Evolutionary conservation across 208 protist species (phyloP).

Genomic region (Endotrypanum monterogeii): DNA sequence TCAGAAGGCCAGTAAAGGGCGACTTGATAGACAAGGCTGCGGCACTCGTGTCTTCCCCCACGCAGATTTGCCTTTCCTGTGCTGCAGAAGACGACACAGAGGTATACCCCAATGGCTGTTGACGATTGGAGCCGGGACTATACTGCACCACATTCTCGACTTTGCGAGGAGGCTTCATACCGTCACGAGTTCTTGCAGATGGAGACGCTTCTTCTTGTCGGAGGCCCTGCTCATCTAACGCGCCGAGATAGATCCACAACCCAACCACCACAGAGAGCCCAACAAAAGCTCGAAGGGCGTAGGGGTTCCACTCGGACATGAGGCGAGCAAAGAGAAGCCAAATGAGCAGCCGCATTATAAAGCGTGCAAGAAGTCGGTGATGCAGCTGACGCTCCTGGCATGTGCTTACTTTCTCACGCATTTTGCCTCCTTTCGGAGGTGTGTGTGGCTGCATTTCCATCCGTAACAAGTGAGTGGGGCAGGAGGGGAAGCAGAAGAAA

Average conservation of each 20-base stretch:
- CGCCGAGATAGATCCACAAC: not conserved
- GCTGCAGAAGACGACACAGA: not conserved
- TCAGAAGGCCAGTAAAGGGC: not conserved
- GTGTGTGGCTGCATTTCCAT: not conserved
- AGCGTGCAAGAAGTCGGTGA: conserved; percentile 5
- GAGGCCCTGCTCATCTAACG: not conserved
- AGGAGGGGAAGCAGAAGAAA: not conserved
- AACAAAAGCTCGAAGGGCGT: conserved; percentile 39
- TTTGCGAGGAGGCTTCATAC: not conserved
- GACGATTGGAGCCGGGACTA: not conserved
- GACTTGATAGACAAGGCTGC: not conserved
- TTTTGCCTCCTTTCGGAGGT: not conserved
- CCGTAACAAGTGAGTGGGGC: not conserved
- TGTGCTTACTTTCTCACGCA: conserved; percentile 11
- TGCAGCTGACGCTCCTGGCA: conserved; percentile 14
- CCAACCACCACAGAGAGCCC: conserved; percentile 28
- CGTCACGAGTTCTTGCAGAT: not conserved
- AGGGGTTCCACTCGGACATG: conserved; percentile 16
- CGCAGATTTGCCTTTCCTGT: not conserved
- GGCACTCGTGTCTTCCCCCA: not conserved
- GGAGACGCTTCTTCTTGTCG: not conserved
- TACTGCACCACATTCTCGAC: not conserved
- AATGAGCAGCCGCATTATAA: conserved; percentile 31
- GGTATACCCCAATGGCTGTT: not conserved
- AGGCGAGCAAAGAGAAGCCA: conserved; percentile 46